Evolutionary conservation across 306 rosid genomes (phyloP), one percentile per base, ranked within the genome.

Genomic region (Glycine soja): DNA sequence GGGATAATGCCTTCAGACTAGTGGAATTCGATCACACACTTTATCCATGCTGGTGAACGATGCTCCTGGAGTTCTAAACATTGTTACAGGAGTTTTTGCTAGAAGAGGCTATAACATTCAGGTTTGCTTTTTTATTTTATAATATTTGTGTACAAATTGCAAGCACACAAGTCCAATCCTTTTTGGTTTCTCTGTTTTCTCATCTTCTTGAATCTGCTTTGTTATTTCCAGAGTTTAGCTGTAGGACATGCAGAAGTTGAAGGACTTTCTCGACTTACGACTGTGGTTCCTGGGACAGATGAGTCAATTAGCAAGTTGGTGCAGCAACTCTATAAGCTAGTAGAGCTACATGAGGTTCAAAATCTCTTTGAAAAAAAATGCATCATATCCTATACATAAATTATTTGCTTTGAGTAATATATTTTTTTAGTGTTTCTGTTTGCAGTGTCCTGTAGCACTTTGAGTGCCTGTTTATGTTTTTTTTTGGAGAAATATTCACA

Each of bases 71-170:
- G 97, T 93, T 87, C 92, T 93, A 36, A 88, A 86, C 84, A 73
- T 91, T 45, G 86, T 93, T 68, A 93, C 97, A 0, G 97, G 97
- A 34, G 94, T 93, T 87, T 93, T 93, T 80, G 86, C 97, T 72
- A 85, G 97, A 75, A 91, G 97, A 82, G 97, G 96, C 54, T 93
- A 93, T 78, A 93, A 93, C 85, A 90, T 93, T 90, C 97, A 93
- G 97, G 97, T 91, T 74, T 77, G 65, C 62, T 68, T 74, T 56
- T 4, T 24, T 24, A 19, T 30, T 16, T 75, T 81, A 72, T 38
- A 19, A 47, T 45, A 69, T 69, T 24, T 24, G 65, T 69, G 38
- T 69, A 69, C 58, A 70, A 62, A 51, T 62, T 47, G 50, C 68
- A 19, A 57, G 19, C 30, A 30, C 51, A 4, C 45, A 56, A 52